Conservation (phyloP, 306 rosid genomes). For the Trifolium repens region DNA sequence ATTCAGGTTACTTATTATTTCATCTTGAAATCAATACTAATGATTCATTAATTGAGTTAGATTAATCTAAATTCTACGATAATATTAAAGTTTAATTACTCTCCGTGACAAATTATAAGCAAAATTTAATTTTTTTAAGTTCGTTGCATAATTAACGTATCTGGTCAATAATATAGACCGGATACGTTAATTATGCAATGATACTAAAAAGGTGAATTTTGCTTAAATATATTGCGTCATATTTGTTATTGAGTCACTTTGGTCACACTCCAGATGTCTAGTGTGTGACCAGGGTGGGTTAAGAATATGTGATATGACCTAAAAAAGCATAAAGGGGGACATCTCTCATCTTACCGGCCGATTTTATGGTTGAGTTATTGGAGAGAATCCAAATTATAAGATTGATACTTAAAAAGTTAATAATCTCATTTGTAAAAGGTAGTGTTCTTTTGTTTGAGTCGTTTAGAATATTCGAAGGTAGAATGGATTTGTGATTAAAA, state of each 20-base stretch:
- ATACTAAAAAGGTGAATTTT: too few relatives aligned
- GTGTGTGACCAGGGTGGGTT: neutral
- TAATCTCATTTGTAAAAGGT: neutral
- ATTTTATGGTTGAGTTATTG: neutral
- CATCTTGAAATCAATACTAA: neutral
- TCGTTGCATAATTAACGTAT: too few relatives aligned
- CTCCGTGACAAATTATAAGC: too few relatives aligned
- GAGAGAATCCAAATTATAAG: neutral
- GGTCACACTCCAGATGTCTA: neutral
- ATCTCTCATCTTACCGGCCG: neutral
- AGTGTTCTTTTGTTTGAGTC: neutral
- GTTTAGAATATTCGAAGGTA: neutral
- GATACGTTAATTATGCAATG: too few relatives aligned
- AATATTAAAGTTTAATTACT: neutral
- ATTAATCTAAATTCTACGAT: neutral
- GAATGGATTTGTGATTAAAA: neutral
- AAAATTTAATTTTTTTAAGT: too few relatives aligned
- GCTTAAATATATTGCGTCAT: too few relatives aligned
- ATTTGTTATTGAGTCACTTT: too few relatives aligned
- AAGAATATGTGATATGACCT: neutral
- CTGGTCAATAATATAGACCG: too few relatives aligned
- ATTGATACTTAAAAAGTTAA: neutral
- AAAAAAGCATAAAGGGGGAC: neutral
- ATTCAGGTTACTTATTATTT: constrained; percentile 54
- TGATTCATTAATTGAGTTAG: neutral